phyloP scores from a whole-genome alignment of 1,139 yeast species.

The Torulaspora globosa region DNA sequence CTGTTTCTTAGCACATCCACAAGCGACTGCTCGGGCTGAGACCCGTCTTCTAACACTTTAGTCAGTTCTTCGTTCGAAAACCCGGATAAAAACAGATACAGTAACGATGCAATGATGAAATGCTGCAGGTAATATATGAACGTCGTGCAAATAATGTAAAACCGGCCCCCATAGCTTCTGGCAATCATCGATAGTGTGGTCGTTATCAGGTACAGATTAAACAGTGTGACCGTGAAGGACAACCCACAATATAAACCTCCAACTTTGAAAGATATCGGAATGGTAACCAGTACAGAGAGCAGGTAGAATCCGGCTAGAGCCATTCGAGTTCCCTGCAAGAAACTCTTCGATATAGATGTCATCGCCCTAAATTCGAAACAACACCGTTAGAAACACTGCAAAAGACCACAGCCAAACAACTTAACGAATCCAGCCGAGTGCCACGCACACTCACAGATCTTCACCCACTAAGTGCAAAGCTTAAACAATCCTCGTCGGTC shows the following conservation, averaged over 20 bases:
- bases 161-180: constrained; percentile 44
- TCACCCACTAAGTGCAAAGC: background rate
- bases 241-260: constrained; percentile 91
- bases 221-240: constrained; percentile 74
- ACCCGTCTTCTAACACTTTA: constrained; percentile 21
- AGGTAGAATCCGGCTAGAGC: constrained; percentile 57
- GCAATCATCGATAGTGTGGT: constrained; percentile 66
- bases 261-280: constrained; percentile 91
- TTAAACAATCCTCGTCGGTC: background rate
- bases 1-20: constrained; percentile 17
- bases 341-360: constrained; percentile 10
- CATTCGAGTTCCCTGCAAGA: constrained; percentile 23
- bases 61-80: constrained; percentile 38
- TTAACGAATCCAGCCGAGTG: background rate
- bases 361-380: constrained; percentile 1
- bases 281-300: constrained; percentile 68
- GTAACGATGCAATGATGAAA: constrained; percentile 71
- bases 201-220: constrained; percentile 60
- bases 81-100: constrained; percentile 55
- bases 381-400: background rate
- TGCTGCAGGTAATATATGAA: constrained; percentile 69
- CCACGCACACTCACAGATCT: constrained; percentile 2
- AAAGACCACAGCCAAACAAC: constrained; percentile 8
- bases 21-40: constrained; percentile 33
- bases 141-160: constrained; percentile 49